Evolutionary conservation across 495 filamentous ascomycete species (phyloP).

Genomic region (Penicillium macrosclerotiorum): DNA sequence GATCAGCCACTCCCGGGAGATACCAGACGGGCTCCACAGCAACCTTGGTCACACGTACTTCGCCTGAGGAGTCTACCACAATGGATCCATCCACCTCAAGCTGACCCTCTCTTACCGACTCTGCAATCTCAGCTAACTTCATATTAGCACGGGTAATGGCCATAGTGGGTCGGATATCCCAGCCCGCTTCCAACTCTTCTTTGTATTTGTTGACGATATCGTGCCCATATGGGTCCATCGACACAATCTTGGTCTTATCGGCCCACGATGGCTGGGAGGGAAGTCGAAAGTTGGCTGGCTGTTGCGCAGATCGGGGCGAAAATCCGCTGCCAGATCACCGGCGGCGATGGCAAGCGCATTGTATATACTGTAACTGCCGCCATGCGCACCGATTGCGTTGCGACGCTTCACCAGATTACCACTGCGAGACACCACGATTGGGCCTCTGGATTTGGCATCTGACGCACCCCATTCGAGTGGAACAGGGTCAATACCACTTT

Average conservation of each 20-base stretch:
- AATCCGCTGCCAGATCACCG: conserved; percentile 78
- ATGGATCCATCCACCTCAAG: conserved; percentile 88
- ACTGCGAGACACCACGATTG: conserved; percentile 83
- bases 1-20: conserved; percentile 88
- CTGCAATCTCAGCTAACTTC: conserved; percentile 90
- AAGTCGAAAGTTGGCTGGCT: conserved; percentile 87
- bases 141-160: conserved; percentile 94
- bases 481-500: conserved; percentile 88
- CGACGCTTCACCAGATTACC: conserved; percentile 75
- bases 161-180: conserved; percentile 94
- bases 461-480: conserved; percentile 83
- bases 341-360: conserved; percentile 91
- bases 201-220: conserved; percentile 50
- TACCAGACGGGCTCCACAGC: conserved; percentile 97
- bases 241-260: conserved; percentile 91
- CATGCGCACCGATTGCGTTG: conserved; percentile 89
- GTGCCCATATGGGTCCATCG: conserved; percentile 95
- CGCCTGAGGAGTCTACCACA: conserved; percentile 76
- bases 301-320: conserved; percentile 92
- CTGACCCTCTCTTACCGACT: conserved; percentile 75
- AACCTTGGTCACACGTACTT: conserved; percentile 94
- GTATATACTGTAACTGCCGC: conserved; percentile 97
- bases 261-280: conserved; percentile 84
- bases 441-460: conserved; percentile 73
- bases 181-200: conserved; percentile 57